Evolutionary conservation across 2,329 filamentous ascomycete species (phyloP).

Genomic region (Fusarium sp.): DNA sequence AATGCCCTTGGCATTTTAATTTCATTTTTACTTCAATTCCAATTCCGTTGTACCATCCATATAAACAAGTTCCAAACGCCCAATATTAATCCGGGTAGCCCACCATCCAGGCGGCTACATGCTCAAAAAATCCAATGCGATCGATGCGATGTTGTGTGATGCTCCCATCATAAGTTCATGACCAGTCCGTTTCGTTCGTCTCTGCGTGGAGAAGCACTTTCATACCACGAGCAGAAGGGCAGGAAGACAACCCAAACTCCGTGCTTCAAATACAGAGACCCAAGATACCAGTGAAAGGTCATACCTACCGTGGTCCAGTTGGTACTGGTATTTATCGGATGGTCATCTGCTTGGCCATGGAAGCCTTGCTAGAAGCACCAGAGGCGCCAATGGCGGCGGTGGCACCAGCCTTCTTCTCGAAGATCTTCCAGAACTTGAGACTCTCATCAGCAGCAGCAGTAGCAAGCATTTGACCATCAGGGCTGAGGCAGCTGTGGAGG

Average conservation of each 20-base stretch:
- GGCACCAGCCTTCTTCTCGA: constrained; percentile 94
- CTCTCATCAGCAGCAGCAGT: constrained; percentile 96
- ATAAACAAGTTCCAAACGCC: constrained; percentile 20
- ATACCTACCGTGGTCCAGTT: constrained; percentile 60
- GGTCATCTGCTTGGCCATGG: constrained; percentile 95
- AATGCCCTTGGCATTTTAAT: constrained; percentile 35
- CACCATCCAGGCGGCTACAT: constrained; percentile 11
- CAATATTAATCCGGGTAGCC: constrained; percentile 22
- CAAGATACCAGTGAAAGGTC: constrained; percentile 55
- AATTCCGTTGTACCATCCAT: not conserved
- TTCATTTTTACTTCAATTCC: constrained; percentile 15
- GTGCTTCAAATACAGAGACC: constrained; percentile 62
- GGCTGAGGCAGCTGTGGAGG: constrained; percentile 95
- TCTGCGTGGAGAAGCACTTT: constrained; percentile 60
- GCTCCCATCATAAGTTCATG: constrained; percentile 42
- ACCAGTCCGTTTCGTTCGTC: constrained; percentile 50
- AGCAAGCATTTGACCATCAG: constrained; percentile 96
- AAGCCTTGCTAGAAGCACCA: constrained; percentile 79
- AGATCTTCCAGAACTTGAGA: constrained; percentile 99
- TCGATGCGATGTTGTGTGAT: not conserved
- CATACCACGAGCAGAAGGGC: constrained; percentile 60
- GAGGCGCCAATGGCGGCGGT: constrained; percentile 72
- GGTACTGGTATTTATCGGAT: constrained; percentile 71
- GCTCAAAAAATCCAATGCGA: constrained; percentile 18
- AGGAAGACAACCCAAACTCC: constrained; percentile 61